phyloP scores from a whole-genome alignment of 1,284 basidiomycete species.

The Trametes pubescens region DNA sequence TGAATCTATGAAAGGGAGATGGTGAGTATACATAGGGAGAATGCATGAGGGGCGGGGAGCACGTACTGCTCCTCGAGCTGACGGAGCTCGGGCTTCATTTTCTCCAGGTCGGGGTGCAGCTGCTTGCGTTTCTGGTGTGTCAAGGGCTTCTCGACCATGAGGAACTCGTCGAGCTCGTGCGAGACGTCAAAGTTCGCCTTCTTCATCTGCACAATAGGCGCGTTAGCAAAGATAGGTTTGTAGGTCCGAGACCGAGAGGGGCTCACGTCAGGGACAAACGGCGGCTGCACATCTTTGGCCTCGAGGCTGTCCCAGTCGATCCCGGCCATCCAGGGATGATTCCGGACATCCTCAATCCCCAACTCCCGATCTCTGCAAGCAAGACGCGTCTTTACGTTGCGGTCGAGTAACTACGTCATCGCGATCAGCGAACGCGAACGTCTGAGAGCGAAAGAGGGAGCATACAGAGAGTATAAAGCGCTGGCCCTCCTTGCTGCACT shows the following conservation, averaged over 20 bases:
- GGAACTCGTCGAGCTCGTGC: constrained; percentile 95
- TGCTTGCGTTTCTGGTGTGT: constrained; percentile 92
- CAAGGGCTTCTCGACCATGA: constrained; percentile 96
- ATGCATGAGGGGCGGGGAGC: background rate
- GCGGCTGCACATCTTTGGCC: constrained; percentile 80
- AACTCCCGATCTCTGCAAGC: constrained; percentile 78
- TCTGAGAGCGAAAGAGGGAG: constrained; percentile 25
- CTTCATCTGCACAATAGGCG: constrained; percentile 69
- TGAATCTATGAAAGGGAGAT: constrained; percentile 59
- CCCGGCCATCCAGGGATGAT: constrained; percentile 86
- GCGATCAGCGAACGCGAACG: constrained; percentile 27
- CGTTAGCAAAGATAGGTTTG: constrained; percentile 18
- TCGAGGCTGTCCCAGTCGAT: constrained; percentile 86
- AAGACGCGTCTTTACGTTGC: constrained; percentile 81
- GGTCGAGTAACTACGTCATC: constrained; percentile 77
- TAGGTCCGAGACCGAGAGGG: too few relatives aligned
- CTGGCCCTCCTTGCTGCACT: constrained; percentile 48
- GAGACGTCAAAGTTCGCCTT: constrained; percentile 97
- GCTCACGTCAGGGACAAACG: constrained; percentile 92
- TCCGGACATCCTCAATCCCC: constrained; percentile 79
- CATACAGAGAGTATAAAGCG: constrained; percentile 57
- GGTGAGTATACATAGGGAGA: background rate
- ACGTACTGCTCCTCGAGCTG: constrained; percentile 93
- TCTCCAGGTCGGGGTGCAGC: constrained; percentile 78
- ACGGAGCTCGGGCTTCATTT: constrained; percentile 89